A percentile compares a stretch with the other conserved stretches of the same genome.
Evolutionary conservation across 192 early-diverging fungal genomes (phyloP).

Genomic region (Helicostylum pulchrum): DNA sequence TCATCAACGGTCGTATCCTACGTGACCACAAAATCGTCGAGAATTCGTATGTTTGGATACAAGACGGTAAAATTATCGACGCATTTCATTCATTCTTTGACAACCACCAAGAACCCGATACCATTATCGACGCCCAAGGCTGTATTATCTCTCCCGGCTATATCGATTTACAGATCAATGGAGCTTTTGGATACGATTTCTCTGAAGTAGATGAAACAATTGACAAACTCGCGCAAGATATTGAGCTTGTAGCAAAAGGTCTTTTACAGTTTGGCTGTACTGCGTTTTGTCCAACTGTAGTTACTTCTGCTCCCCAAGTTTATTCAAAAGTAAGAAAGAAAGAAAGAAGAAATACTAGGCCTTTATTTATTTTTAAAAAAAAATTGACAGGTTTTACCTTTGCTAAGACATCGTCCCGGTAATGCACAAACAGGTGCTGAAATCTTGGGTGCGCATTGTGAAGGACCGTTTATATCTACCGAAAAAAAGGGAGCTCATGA

Average conservation of each 20-base stretch:
- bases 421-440: slow-evolving; percentile 61
- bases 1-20: slow-evolving; percentile 75
- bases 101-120: slow-evolving; percentile 60
- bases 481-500: slow-evolving; percentile 79
- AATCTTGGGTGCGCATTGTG: slow-evolving; percentile 67
- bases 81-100: slow-evolving; percentile 70
- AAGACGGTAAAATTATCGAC: slow-evolving; percentile 77
- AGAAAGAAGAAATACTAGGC: background rate
- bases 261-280: slow-evolving; percentile 78
- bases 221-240: slow-evolving; percentile 58
- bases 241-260: slow-evolving; percentile 68
- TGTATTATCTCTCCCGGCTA: slow-evolving; percentile 73
- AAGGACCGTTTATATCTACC: slow-evolving; percentile 59
- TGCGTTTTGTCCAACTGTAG: slow-evolving; percentile 77
- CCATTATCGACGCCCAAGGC: slow-evolving; percentile 69
- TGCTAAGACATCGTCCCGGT: slow-evolving; percentile 64
- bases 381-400: slow-evolving; percentile 52
- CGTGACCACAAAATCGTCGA: slow-evolving; percentile 68
- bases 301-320: slow-evolving; percentile 67
- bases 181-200: slow-evolving; percentile 82
- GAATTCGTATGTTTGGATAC: slow-evolving; percentile 69
- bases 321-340: slow-evolving; percentile 60
- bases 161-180: slow-evolving; percentile 82
- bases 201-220: slow-evolving; percentile 46
- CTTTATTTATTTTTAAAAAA: background rate